These are phyloP conservation scores for Linanthus parryae DNA, from an alignment of 148 eudicot genomes.

Conservation along the genomic window DNA sequence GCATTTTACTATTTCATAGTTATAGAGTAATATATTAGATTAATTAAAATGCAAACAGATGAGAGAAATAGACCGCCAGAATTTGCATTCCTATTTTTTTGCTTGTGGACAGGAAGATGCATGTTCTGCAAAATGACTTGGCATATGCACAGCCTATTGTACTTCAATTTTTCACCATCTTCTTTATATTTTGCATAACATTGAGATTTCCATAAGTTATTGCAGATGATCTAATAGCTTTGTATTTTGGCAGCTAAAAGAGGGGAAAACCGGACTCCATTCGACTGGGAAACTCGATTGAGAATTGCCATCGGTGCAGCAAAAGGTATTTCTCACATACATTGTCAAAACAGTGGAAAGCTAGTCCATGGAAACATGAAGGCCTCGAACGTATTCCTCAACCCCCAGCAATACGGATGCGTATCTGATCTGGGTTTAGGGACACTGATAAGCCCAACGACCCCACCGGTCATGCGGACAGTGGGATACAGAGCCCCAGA, in stretches of 20 bases:
- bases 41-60: too few species aligned
- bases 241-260: constrained; percentile 35
- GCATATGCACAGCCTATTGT: too few species aligned
- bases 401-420: constrained; percentile 37
- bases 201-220: too few species aligned
- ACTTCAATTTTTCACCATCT: too few species aligned
- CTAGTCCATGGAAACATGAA: constrained; percentile 76
- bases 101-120: too few species aligned
- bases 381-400: constrained; percentile 62
- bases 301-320: constrained; percentile 49
- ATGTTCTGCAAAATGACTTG: too few species aligned
- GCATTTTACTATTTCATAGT: too few species aligned
- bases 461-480: constrained; percentile 30
- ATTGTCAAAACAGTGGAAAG: constrained; percentile 35
- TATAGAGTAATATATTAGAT: too few species aligned
- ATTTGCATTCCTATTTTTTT: too few species aligned
- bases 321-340: constrained; percentile 54
- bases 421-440: constrained; percentile 60
- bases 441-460: constrained; percentile 36
- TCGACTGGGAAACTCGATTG: constrained; percentile 61
- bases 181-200: too few species aligned
- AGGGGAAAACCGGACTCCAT: constrained; percentile 28
- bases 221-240: too few species aligned
- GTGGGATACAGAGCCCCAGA: constrained; percentile 72
- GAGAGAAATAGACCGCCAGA: too few species aligned